Evolutionary conservation across 208 protist genomes (phyloP).

Genomic region (Plasmodiophora brassicae): DNA sequence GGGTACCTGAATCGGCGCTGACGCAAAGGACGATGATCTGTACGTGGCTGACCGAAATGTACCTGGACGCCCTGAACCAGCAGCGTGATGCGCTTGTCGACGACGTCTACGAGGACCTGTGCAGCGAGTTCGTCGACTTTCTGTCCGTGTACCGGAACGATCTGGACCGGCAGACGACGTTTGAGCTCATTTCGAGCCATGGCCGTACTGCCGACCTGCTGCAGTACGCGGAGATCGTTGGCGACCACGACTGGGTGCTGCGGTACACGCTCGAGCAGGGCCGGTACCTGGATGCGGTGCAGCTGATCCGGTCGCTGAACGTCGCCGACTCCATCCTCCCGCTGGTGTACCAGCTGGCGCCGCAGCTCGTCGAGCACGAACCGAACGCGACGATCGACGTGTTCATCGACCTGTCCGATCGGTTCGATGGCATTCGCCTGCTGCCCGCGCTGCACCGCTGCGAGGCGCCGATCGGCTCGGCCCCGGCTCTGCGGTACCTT

Average conservation of each 20-base stretch:
- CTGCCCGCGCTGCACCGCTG: conserved; percentile 15
- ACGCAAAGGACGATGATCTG: conserved; percentile 20
- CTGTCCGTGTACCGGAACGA: not conserved
- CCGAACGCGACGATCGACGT: not conserved
- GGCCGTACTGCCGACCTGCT: not conserved
- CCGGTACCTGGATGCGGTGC: not conserved
- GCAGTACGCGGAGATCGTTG: not conserved
- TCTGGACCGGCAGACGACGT: not conserved
- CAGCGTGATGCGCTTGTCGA: not conserved
- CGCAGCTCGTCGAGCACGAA: not conserved
- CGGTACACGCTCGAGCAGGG: not conserved
- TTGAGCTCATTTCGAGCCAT: conserved; percentile 2
- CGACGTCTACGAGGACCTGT: conserved; percentile 14
- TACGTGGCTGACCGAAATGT: conserved; percentile 12
- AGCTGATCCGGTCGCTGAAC: not conserved
- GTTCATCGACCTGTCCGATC: not conserved
- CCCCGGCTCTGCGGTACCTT: not conserved
- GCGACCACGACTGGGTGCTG: conserved; percentile 10
- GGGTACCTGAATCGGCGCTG: not conserved
- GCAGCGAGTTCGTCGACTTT: not conserved
- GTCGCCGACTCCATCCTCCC: not conserved
- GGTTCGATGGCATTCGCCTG: not conserved
- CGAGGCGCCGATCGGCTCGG: not conserved
- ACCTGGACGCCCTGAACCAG: not conserved
- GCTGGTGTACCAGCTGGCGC: not conserved